Evolutionary conservation across 2,329 filamentous ascomycete species (phyloP), one percentile per base, ranked within the genome.

Genomic region (Exophiala viscosa): DNA sequence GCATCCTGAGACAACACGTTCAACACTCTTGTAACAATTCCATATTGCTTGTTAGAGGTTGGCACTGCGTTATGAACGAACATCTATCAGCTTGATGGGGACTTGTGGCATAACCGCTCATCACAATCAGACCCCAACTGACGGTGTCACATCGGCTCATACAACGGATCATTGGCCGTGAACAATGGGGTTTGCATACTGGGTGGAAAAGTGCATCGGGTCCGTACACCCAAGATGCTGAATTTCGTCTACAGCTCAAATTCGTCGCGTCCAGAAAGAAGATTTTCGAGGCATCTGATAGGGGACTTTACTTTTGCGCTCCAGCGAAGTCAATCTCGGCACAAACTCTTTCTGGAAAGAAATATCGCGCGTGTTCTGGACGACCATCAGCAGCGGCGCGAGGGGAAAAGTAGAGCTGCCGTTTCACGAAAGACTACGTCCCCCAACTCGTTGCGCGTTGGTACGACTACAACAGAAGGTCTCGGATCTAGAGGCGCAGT

Each of bases 211-310:
- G 40, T 45, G 41, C 45, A 48, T 49, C 41, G 42, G 43, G 46
- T 51, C 45, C 15, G 39, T 14, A 44, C 43, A 38, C 47, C 41
- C 56, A 59, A 53, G 44, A 59, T 59, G 56, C 42, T 46, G 35
- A 54, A 41, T 48, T 32, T 42, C 23, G 20, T 14, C 34, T 47
- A 35, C 47, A 40, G 18, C 14, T 45, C 28, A 11, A 54, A 46
- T 23, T n/a, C 34, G 3, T 44, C 34, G n/a, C 50, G 44, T 41
- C 41, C 39, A 33, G 41, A 48, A 18, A 45, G 35, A 23, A 49
- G 41, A 40, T 59, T 57, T 50, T 20, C 39, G 5, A 42, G 44
- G 18, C 20, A 45, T 41, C 15, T 54, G 10, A 43, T 52, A 15
- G 54, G 51, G 14, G 48, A 55, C 38, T 52, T 57, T 23, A 55